A percentile compares a stretch with the other conserved stretches of the same genome.
Evolutionary conservation across 1,139 yeast genomes (phyloP).

Genomic region (Yamadazyma mexicana): DNA sequence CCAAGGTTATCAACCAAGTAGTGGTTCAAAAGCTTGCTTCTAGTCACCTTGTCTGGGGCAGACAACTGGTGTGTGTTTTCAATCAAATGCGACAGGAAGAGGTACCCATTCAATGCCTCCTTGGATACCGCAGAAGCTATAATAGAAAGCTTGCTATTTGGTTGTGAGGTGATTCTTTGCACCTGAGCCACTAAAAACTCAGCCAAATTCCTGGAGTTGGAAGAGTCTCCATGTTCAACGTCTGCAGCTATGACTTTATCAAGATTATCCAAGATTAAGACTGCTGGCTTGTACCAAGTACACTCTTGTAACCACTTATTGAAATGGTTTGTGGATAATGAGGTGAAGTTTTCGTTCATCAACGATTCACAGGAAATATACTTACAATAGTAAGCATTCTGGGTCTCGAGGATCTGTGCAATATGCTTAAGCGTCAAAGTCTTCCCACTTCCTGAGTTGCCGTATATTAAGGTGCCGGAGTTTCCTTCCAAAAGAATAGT

Average conservation of each 20-base stretch:
- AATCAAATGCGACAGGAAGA: slow-evolving; percentile 69
- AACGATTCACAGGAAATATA: slow-evolving; percentile 52
- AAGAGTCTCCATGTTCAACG: slow-evolving; percentile 65
- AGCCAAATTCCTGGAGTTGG: slow-evolving; percentile 57
- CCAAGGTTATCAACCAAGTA: slow-evolving; percentile 39
- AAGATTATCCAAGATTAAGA: slow-evolving; percentile 77
- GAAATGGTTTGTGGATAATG: slow-evolving; percentile 44
- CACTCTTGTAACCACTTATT: slow-evolving; percentile 58
- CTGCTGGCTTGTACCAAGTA: slow-evolving; percentile 78
- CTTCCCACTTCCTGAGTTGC: slow-evolving; percentile 83
- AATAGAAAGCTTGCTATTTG: slow-evolving; percentile 50
- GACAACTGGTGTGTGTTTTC: slow-evolving; percentile 61
- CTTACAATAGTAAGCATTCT: slow-evolving; percentile 43
- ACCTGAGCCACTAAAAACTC: slow-evolving; percentile 45
- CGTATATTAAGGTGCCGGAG: slow-evolving; percentile 61
- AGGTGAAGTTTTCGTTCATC: slow-evolving; percentile 55
- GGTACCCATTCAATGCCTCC: slow-evolving; percentile 60
- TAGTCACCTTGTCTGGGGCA: slow-evolving; percentile 68
- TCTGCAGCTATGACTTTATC: slow-evolving; percentile 76
- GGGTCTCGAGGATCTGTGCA: slow-evolving; percentile 29
- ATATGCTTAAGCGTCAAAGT: slow-evolving; percentile 52
- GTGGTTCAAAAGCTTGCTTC: slow-evolving; percentile 52
- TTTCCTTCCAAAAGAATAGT: slow-evolving; percentile 47
- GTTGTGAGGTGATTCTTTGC: slow-evolving; percentile 36
- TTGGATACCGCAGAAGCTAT: slow-evolving; percentile 62